These are phyloP conservation scores for Aspergillus sclerotialis DNA, from an alignment of 2,329 filamentous ascomycete species.

Conservation along the genomic window DNA sequence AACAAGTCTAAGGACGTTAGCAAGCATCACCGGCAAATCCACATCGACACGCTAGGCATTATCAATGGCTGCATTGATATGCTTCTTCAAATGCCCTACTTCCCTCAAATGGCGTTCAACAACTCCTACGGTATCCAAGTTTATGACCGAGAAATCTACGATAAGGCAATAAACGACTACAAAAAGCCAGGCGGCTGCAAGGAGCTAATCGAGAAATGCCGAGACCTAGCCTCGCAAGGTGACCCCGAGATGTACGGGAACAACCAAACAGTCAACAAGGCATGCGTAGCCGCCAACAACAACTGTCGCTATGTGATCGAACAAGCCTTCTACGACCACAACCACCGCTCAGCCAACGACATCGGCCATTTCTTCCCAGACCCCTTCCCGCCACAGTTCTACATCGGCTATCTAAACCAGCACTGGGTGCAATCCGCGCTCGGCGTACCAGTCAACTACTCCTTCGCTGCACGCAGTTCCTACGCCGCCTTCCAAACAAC, in stretches of 20 bases:
- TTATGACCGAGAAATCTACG: conserved; percentile 43
- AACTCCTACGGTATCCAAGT: conserved; percentile 53
- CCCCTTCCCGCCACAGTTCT: conserved; percentile 48
- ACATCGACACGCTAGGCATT: conserved; percentile 48
- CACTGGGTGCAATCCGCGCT: conserved; percentile 51
- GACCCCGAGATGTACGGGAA: conserved; percentile 46
- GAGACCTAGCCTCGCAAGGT: conserved; percentile 36
- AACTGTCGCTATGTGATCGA: conserved; percentile 42
- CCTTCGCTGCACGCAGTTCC: conserved; percentile 38
- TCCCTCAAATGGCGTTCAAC: conserved; percentile 48
- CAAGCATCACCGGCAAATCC: conserved; percentile 28
- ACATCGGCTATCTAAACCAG: conserved; percentile 51
- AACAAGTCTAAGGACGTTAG: conserved; percentile 20
- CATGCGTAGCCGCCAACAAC: conserved; percentile 39
- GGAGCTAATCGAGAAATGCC: conserved; percentile 48
- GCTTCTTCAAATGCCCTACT: conserved; percentile 41
- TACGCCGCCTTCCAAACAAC: conserved; percentile 39
- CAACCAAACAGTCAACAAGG: conserved; percentile 39
- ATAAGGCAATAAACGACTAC: conserved; percentile 39
- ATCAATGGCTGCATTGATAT: conserved; percentile 52
- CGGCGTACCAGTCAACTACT: conserved; percentile 56
- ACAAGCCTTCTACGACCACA: conserved; percentile 34
- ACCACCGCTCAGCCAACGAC: conserved; percentile 51
- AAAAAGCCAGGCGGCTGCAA: conserved; percentile 45
- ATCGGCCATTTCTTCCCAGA: conserved; percentile 46